These are phyloP conservation scores for Botrytis fabae DNA, from an alignment of 2,329 filamentous ascomycete species.

Conservation along the genomic window DNA sequence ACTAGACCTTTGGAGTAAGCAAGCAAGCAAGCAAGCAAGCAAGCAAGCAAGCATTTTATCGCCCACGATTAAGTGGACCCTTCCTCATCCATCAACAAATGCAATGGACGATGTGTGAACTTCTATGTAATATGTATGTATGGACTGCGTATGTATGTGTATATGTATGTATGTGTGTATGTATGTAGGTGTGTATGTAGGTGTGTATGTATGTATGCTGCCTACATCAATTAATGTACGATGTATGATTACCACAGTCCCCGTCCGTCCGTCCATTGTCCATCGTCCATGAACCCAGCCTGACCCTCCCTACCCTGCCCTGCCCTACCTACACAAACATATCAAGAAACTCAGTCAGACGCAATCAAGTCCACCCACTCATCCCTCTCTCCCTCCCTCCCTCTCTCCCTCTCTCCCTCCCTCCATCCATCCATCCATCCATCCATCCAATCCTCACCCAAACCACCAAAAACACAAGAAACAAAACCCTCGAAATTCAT, in stretches of 20 bases:
- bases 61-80: neutral
- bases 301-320: neutral
- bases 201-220: neutral
- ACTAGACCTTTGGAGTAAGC: neutral
- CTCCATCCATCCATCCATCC: neutral
- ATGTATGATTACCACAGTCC: neutral
- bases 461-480: too few relatives aligned
- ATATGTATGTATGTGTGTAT: neutral
- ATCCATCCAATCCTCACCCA: neutral
- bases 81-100: neutral
- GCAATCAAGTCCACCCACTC: neutral
- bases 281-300: neutral
- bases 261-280: neutral
- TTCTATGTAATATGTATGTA: neutral
- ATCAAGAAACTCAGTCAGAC: too few relatives aligned
- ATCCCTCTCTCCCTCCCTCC: neutral
- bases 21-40: neutral
- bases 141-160: too few relatives aligned
- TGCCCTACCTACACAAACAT: neutral
- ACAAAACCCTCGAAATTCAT: slow-evolving; percentile 18
- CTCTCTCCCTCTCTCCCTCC: neutral
- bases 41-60: neutral
- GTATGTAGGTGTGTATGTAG: too few relatives aligned
- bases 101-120: too few relatives aligned
- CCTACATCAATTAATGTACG: neutral